A percentile compares a stretch with the other conserved stretches of the same genome.
Conservation (phyloP, 73 alveolate species). For the Tetrahymena borealis region DNA sequence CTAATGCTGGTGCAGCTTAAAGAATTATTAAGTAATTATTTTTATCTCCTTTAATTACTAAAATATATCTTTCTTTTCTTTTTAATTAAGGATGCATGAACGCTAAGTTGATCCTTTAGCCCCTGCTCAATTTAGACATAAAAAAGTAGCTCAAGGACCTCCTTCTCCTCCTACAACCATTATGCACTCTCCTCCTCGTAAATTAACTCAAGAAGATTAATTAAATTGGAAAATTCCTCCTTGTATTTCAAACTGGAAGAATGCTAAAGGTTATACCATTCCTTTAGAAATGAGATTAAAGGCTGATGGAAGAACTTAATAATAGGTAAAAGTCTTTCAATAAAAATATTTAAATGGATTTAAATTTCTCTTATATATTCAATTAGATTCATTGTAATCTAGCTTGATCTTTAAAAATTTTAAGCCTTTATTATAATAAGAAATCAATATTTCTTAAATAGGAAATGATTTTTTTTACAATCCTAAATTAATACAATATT, state of each 20-base stretch:
- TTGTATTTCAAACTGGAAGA: conserved; percentile 97
- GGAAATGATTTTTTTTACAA: too few relatives aligned
- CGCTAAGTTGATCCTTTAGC: conserved; percentile 70
- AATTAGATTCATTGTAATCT: too few relatives aligned
- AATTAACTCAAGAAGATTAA: conserved; percentile 89
- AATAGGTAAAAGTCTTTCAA: conserved; percentile 7
- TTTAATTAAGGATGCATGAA: conserved; percentile 49
- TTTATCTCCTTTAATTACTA: not conserved
- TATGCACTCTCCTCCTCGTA: conserved; percentile 84
- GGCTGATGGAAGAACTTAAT: conserved; percentile 96
- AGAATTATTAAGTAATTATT: not conserved
- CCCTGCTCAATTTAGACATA: conserved; percentile 72
- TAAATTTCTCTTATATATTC: too few relatives aligned
- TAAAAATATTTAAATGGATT: conserved; percentile 7
- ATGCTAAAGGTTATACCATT: conserved; percentile 97
- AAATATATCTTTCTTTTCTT: not conserved
- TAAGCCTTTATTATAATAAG: too few relatives aligned
- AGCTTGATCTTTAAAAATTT: too few relatives aligned
- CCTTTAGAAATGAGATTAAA: conserved; percentile 98
- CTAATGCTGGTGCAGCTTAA: not conserved
- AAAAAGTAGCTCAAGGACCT: conserved; percentile 72
- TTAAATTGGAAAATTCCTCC: conserved; percentile 99
- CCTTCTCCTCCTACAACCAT: conserved; percentile 73
- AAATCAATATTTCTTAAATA: too few relatives aligned
- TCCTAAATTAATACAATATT: not conserved